Percentiles rank a stretch among this genome's conserved stretches.
Evolutionary conservation across 2,329 filamentous ascomycete species (phyloP).

Genomic region (Pseudogymnoascus sp.): DNA sequence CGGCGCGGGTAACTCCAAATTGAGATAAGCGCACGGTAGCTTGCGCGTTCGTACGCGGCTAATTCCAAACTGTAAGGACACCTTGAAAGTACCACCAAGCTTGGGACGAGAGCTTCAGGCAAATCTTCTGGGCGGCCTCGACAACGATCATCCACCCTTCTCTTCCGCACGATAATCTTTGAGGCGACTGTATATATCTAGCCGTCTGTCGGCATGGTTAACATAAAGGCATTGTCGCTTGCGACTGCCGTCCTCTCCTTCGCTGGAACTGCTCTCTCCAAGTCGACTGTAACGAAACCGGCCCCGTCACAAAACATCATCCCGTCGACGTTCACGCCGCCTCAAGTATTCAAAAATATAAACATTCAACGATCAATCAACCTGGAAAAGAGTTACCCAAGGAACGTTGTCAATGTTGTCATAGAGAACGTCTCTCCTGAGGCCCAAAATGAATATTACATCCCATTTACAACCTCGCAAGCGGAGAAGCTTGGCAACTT

Average conservation of each 20-base stretch:
- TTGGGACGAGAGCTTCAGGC: constrained; percentile 7
- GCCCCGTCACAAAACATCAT: constrained; percentile 51
- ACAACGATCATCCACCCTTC: constrained; percentile 4
- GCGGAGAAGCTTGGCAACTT: constrained; percentile 73
- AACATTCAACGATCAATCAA: constrained; percentile 88
- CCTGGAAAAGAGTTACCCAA: constrained; percentile 83
- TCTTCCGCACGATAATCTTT: background rate
- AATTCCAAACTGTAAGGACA: constrained; percentile 9
- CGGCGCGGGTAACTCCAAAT: background rate
- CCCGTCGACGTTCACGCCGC: constrained; percentile 67
- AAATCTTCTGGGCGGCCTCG: constrained; percentile 5
- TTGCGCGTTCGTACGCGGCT: constrained; percentile 3
- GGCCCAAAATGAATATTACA: constrained; percentile 81
- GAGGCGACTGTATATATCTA: constrained; percentile 6
- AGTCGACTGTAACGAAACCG: constrained; percentile 26
- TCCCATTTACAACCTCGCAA: constrained; percentile 73
- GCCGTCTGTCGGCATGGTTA: constrained; percentile 14
- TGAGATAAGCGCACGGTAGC: constrained; percentile 4
- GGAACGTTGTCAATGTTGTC: constrained; percentile 88
- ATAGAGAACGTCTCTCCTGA: constrained; percentile 77
- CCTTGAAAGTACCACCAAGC: constrained; percentile 9
- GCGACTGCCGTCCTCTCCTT: constrained; percentile 53
- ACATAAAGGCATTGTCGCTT: constrained; percentile 34
- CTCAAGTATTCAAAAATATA: constrained; percentile 86
- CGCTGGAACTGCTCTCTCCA: constrained; percentile 24